Conservation (phyloP, 2,329 filamentous ascomycete species). For the Colletotrichum gloeosporioides region DNA sequence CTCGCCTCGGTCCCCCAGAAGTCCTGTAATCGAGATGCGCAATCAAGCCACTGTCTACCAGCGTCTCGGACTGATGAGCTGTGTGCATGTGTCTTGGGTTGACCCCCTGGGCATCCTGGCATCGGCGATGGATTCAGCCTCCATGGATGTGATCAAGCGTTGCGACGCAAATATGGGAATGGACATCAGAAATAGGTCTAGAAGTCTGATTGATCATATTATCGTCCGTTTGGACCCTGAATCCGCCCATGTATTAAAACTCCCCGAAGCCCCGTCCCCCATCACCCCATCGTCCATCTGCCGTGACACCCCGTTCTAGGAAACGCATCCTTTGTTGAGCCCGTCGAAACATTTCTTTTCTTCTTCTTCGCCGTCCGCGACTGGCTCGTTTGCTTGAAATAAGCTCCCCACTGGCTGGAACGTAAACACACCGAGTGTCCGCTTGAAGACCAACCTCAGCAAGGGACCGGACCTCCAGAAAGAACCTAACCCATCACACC, state of each 20-base stretch:
- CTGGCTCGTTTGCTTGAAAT: constrained; percentile 2
- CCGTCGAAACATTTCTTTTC: not conserved
- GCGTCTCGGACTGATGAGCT: constrained; percentile 22
- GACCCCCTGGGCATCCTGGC: not conserved
- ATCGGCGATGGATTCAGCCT: not conserved
- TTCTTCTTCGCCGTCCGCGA: not conserved
- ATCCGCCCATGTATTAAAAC: constrained; percentile 5
- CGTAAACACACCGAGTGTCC: not conserved
- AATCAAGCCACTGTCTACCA: constrained; percentile 13
- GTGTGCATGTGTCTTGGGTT: not conserved
- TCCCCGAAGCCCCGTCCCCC: not conserved
- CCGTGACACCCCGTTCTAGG: not conserved
- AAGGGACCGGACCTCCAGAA: not conserved
- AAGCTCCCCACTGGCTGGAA: constrained; percentile 5
- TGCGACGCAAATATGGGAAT: not conserved
- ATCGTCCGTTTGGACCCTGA: constrained; percentile 11
- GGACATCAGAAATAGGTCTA: not conserved
- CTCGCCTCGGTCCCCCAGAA: not conserved
- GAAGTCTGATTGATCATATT: constrained; percentile 6
- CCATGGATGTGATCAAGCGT: not conserved
- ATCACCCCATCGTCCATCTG: not conserved
- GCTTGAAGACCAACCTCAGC: not conserved
- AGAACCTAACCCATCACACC: not conserved
- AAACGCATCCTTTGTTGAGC: not conserved
- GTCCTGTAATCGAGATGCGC: constrained; percentile 14